These are phyloP conservation scores for Monosporascus sp. DNA, from an alignment of 2,329 filamentous ascomycete genomes.

Conservation along the genomic window DNA sequence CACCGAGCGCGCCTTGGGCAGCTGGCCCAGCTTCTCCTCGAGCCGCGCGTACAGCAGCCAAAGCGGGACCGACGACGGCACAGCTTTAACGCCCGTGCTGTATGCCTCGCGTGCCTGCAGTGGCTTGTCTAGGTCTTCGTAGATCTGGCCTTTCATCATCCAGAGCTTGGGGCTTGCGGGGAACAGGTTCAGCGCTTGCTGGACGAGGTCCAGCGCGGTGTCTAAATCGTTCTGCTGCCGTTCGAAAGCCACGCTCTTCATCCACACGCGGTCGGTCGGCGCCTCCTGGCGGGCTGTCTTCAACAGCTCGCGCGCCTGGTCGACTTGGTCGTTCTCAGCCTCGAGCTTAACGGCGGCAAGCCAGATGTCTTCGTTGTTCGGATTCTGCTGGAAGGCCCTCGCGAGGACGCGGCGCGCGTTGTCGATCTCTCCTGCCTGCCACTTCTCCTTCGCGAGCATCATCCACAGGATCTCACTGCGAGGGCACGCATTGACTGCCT, in stretches of 20 bases:
- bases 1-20: conserved; percentile 89
- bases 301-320: conserved; percentile 77
- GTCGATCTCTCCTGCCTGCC: conserved; percentile 81
- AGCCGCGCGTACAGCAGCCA: conserved; percentile 87
- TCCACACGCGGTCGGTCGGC: conserved; percentile 93
- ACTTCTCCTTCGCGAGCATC: conserved; percentile 91
- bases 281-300: conserved; percentile 80
- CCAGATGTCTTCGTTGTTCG: conserved; percentile 97
- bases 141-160: conserved; percentile 99
- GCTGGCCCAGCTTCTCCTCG: conserved; percentile 76
- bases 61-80: conserved; percentile 74
- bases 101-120: conserved; percentile 88
- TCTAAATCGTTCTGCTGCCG: conserved; percentile 75
- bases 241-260: conserved; percentile 92
- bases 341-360: conserved; percentile 94
- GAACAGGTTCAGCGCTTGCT: conserved; percentile 81
- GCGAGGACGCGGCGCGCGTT: conserved; percentile 81
- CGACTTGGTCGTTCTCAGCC: conserved; percentile 77
- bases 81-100: conserved; percentile 79
- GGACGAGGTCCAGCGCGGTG: conserved; percentile 77
- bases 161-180: conserved; percentile 83
- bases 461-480: conserved; percentile 91
- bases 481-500: conserved; percentile 89
- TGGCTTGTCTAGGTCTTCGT: conserved; percentile 73
- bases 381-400: conserved; percentile 88